Conservation (phyloP, 768 basidiomycete genomes). For the Russula brevipes region DNA sequence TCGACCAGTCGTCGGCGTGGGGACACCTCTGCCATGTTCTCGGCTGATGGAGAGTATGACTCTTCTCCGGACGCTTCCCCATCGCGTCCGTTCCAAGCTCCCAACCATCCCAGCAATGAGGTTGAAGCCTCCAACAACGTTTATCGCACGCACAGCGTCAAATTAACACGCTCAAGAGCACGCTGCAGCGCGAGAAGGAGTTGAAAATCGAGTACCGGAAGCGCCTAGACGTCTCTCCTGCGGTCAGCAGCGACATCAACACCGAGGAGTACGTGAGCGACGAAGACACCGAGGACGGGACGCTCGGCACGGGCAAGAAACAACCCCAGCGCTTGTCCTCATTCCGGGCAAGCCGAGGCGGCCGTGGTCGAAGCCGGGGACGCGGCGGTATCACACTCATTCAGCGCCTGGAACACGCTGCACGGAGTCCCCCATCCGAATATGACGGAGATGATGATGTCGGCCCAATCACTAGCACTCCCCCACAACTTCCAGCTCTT, state of each 20-base stretch:
- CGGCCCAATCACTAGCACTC: slow-evolving; percentile 19
- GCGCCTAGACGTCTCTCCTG: slow-evolving; percentile 46
- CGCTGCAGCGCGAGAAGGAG: slow-evolving; percentile 79
- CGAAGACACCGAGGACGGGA: slow-evolving; percentile 37
- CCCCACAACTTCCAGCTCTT: slow-evolving; percentile 17
- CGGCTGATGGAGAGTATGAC: slow-evolving; percentile 41
- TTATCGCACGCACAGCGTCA: slow-evolving; percentile 85
- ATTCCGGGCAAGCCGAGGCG: slow-evolving; percentile 17
- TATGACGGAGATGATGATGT: slow-evolving; percentile 26
- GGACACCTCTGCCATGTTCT: slow-evolving; percentile 46
- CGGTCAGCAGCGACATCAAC: slow-evolving; percentile 39
- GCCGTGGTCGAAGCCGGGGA: slow-evolving; percentile 21
- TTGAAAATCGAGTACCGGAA: slow-evolving; percentile 57
- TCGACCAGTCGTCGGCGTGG: slow-evolving; percentile 55
- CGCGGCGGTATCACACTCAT: slow-evolving; percentile 24
- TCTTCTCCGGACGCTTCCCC: slow-evolving; percentile 60
- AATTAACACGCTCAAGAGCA: slow-evolving; percentile 74
- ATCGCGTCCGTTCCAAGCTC: slow-evolving; percentile 56
- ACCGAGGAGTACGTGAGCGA: slow-evolving; percentile 44
- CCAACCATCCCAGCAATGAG: slow-evolving; percentile 74
- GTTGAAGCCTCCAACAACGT: slow-evolving; percentile 77
- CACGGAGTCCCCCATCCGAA: slow-evolving; percentile 21
- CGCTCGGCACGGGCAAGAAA: slow-evolving; percentile 15
- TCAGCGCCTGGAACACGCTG: slow-evolving; percentile 23
- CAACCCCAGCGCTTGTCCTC: slow-evolving; percentile 17